Evolutionary conservation across 441 rosid genomes (phyloP).

Genomic region (Brassica hybrid): DNA sequence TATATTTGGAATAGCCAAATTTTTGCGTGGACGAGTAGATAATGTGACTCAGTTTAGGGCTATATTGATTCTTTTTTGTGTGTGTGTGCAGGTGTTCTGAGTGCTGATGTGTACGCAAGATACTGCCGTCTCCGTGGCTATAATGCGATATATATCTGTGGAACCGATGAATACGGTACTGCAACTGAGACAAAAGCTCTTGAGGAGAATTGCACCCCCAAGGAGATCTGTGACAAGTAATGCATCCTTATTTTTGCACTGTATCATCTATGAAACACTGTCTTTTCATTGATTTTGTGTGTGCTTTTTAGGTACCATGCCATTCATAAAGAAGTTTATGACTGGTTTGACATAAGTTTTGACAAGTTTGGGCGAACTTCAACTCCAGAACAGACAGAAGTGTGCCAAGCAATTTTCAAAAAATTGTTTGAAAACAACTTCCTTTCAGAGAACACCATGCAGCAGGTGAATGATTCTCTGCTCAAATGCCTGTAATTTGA

Average conservation of each 20-base stretch:
- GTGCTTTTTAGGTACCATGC: conserved; percentile 70
- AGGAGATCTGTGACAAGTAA: conserved; percentile 89
- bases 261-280: neutral
- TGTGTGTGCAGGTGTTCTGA: conserved; percentile 64
- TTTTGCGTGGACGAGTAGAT: no score
- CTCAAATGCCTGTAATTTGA: no score
- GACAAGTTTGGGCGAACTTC: conserved; percentile 98
- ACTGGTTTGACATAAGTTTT: conserved; percentile 93
- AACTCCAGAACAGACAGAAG: conserved; percentile 80
- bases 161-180: conserved; percentile 99
- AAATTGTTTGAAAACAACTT: conserved; percentile 78
- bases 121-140: conserved; percentile 88
- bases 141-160: conserved; percentile 81
- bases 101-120: conserved; percentile 93
- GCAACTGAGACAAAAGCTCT: conserved; percentile 97
- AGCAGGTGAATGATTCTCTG: conserved; percentile 59
- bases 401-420: conserved; percentile 86
- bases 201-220: conserved; percentile 88
- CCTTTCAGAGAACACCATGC: conserved; percentile 87
- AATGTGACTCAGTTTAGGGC: no score
- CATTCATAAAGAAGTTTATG: conserved; percentile 83
- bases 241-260: conserved; percentile 27
- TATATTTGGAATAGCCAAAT: neutral
- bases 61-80: neutral
- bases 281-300: conserved; percentile 2